Conservation (phyloP, 306 rosid species). For the Cotoneaster glaucophyllus region DNA sequence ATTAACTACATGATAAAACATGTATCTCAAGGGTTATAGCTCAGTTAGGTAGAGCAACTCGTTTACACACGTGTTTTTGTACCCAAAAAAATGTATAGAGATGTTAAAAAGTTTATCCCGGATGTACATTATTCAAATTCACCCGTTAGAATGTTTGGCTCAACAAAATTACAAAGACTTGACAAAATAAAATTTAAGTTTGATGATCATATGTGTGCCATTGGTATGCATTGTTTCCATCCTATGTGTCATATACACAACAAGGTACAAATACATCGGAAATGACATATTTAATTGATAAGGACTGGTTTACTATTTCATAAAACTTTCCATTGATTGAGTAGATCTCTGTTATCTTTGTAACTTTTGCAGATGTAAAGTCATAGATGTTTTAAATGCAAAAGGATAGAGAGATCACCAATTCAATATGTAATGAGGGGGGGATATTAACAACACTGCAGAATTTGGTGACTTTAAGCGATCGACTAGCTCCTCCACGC, state of each 20-base stretch:
- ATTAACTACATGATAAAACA: too few species aligned
- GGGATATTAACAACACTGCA: slow-evolving; percentile 88
- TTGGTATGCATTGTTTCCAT: not conserved
- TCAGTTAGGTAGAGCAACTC: too few species aligned
- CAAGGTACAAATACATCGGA: not conserved
- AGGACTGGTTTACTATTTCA: too few species aligned
- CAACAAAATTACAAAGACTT: not conserved
- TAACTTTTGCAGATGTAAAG: too few species aligned
- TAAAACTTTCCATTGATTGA: too few species aligned
- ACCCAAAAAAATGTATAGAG: not conserved
- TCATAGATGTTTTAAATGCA: not conserved
- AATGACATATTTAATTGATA: not conserved
- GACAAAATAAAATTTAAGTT: not conserved
- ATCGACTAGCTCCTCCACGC: slow-evolving; percentile 87
- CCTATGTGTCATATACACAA: not conserved
- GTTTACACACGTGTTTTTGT: too few species aligned
- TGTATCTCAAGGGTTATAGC: too few species aligned
- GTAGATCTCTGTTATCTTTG: too few species aligned
- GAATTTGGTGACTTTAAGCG: slow-evolving; percentile 70
- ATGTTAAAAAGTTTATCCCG: not conserved
- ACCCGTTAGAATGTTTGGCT: not conserved
- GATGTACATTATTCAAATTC: not conserved
- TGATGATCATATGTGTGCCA: not conserved
- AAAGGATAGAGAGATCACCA: slow-evolving; percentile 41
- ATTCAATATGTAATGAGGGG: slow-evolving; percentile 78